phyloP scores from a whole-genome alignment of 441 rosid genomes.

The Gossypium laxum region DNA sequence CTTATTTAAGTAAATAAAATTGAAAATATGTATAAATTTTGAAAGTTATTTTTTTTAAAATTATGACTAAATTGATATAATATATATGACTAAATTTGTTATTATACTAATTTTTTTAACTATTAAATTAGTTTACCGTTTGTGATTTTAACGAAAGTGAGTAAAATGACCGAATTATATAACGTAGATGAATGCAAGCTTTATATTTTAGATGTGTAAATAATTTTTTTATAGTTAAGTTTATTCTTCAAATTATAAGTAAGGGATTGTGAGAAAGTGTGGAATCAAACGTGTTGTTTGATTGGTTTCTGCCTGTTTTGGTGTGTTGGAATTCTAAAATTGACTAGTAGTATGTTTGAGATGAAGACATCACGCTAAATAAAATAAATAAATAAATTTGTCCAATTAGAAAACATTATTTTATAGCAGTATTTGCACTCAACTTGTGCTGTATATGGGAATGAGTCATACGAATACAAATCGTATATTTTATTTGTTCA shows the following conservation, averaged over 20 bases:
- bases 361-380: not conserved
- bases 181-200: no score
- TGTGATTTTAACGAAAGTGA: rapidly evolving
- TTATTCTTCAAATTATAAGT: no score
- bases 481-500: not conserved
- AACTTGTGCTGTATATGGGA: not conserved
- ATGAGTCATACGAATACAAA: not conserved
- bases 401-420: not conserved
- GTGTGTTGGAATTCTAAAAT: not conserved
- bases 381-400: not conserved
- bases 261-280: not conserved
- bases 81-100: not conserved
- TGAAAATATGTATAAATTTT: no score
- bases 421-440: not conserved
- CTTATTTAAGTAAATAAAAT: no score
- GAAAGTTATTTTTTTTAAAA: no score
- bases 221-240: no score
- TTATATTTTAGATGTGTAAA: no score
- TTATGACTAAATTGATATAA: no score
- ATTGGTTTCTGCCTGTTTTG: not conserved
- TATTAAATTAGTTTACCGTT: no score
- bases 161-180: no score
- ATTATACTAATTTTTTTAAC: not conserved
- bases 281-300: not conserved
- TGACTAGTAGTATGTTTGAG: not conserved